Evolutionary conservation across 164 flowering plant species (phyloP).

Genomic region (Tinospora cordifolia): DNA sequence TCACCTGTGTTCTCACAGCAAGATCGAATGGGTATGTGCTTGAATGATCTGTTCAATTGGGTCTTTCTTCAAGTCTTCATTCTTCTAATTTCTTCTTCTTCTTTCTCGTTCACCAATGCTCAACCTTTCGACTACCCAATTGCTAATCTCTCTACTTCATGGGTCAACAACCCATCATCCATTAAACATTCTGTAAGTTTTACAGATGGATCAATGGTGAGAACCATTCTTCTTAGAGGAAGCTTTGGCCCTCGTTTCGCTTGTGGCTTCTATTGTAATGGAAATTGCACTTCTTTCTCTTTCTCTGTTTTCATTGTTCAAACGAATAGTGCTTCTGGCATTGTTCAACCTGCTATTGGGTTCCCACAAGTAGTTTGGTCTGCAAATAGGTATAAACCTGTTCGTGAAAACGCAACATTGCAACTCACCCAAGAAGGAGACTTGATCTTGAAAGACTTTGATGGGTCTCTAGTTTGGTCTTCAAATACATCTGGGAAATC

Average conservation of each 20-base stretch:
- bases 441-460: neutral
- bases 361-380: neutral
- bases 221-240: constrained; percentile 16
- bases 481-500: neutral
- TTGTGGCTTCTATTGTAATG: constrained; percentile 25
- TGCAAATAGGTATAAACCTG: neutral
- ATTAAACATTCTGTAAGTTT: neutral
- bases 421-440: neutral
- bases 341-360: constrained; percentile 9
- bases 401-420: neutral
- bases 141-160: constrained; percentile 15
- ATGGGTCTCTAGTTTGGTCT: constrained; percentile 6
- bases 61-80: neutral
- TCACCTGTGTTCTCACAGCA: neutral
- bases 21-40: neutral
- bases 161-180: constrained; percentile 11
- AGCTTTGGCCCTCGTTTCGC: constrained; percentile 8
- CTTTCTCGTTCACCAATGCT: neutral
- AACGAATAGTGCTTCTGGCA: constrained; percentile 7
- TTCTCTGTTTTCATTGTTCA: constrained; percentile 12
- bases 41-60: neutral
- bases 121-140: constrained; percentile 9
- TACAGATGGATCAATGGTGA: constrained; percentile 7
- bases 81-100: constrained; percentile 4
- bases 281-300: constrained; percentile 7